Evolutionary conservation across 441 rosid genomes (phyloP).

Genomic region (Francoa sonchifolia): DNA sequence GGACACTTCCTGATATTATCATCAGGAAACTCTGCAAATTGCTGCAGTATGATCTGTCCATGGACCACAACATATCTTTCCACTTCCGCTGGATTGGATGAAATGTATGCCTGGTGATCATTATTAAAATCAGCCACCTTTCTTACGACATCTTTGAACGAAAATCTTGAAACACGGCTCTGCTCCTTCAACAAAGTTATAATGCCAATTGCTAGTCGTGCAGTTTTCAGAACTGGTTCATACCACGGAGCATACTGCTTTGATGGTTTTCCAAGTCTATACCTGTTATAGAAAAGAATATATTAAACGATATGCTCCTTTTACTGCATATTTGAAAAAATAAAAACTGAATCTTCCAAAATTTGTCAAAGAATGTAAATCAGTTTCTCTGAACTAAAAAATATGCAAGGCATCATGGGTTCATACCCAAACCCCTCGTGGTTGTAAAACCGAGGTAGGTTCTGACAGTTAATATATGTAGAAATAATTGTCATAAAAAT

Average conservation of each 20-base stretch:
- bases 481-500: no score
- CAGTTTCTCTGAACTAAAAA: background rate
- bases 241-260: constrained; percentile 71
- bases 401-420: background rate
- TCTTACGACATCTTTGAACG: constrained; percentile 43
- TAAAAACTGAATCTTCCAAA: no score
- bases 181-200: constrained; percentile 47
- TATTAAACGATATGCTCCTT: background rate
- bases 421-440: background rate
- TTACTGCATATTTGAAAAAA: no score
- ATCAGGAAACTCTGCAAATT: constrained; percentile 49
- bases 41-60: constrained; percentile 65
- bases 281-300: constrained; percentile 32
- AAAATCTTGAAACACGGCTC: constrained; percentile 40
- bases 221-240: constrained; percentile 55
- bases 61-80: constrained; percentile 71
- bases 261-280: constrained; percentile 73
- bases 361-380: background rate
- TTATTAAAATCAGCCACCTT: constrained; percentile 36
- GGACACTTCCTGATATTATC: constrained; percentile 39
- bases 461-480: no score
- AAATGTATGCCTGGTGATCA: constrained; percentile 41
- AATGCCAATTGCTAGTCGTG: constrained; percentile 46
- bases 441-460: background rate
- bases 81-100: constrained; percentile 36